These are phyloP conservation scores for Saccharomyces hybrid DNA, from an alignment of 1,139 yeast genomes.

Conservation along the genomic window DNA sequence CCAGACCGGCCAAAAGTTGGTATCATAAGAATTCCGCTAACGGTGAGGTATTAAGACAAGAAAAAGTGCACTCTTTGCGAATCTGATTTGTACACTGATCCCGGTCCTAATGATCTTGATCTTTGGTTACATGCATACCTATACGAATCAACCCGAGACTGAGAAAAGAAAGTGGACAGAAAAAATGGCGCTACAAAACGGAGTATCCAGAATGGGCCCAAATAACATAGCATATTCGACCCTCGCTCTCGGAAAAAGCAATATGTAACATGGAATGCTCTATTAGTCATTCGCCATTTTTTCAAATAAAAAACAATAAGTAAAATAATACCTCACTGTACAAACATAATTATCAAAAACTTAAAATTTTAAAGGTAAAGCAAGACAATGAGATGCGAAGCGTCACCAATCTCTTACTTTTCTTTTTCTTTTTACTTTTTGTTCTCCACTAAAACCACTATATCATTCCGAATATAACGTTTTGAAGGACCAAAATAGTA, in stretches of 20 bases:
- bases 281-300: too few relatives aligned
- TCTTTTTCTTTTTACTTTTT: background rate
- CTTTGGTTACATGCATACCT: conserved; percentile 86
- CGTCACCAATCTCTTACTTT: background rate
- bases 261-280: too few relatives aligned
- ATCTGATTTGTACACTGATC: conserved; percentile 74
- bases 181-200: conserved; percentile 67
- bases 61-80: conserved; percentile 60
- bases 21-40: conserved; percentile 38
- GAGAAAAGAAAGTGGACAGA: conserved; percentile 28
- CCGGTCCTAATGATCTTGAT: conserved; percentile 77
- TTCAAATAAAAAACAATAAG: background rate
- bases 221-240: too few relatives aligned
- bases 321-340: background rate
- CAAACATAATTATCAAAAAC: background rate
- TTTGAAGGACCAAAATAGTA: background rate
- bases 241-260: background rate
- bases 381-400: background rate
- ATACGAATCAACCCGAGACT: conserved; percentile 47
- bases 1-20: conserved; percentile 63
- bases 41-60: conserved; percentile 60
- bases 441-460: too few relatives aligned
- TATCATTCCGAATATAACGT: background rate
- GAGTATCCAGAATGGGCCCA: conserved; percentile 84
- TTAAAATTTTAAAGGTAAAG: background rate